Evolutionary conservation across 768 basidiomycete species (phyloP).

Genomic region (Sutorius australiensis): DNA sequence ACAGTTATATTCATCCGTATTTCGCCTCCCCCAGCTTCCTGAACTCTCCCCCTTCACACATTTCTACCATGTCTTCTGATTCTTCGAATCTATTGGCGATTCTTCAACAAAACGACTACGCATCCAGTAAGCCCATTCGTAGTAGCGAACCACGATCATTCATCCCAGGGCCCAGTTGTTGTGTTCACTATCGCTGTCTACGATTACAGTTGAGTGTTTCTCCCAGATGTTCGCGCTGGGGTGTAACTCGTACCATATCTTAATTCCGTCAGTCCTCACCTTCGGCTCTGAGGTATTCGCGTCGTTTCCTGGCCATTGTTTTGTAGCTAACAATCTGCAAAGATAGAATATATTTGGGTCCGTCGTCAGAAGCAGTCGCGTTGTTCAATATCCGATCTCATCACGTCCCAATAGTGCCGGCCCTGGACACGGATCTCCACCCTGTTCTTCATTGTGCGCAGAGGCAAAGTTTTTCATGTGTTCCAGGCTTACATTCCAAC

Average conservation of each 20-base stretch:
- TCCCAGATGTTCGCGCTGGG: background rate
- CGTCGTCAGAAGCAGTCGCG: background rate
- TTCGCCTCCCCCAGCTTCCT: background rate
- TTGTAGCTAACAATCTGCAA: background rate
- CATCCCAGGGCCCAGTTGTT: background rate
- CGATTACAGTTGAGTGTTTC: background rate
- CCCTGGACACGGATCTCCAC: background rate
- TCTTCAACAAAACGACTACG: background rate
- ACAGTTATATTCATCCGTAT: no score
- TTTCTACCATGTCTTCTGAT: background rate
- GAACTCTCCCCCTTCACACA: background rate
- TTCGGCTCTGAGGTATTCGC: background rate
- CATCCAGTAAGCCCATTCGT: background rate
- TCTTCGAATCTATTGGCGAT: background rate
- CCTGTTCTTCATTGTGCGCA: background rate
- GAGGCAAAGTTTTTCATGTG: background rate
- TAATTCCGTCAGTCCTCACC: background rate
- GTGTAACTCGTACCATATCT: background rate
- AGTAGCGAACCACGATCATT: background rate
- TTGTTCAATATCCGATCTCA: background rate
- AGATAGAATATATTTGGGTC: background rate
- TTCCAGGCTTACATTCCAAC: background rate
- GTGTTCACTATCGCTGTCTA: background rate
- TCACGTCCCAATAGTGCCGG: background rate
- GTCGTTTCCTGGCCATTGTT: background rate